Percentiles rank a stretch among this genome's conserved stretches.
These are phyloP conservation scores for Thalassiosira delicatula DNA, from an alignment of 352 stramenopile species.

Conservation along the genomic window DNA sequence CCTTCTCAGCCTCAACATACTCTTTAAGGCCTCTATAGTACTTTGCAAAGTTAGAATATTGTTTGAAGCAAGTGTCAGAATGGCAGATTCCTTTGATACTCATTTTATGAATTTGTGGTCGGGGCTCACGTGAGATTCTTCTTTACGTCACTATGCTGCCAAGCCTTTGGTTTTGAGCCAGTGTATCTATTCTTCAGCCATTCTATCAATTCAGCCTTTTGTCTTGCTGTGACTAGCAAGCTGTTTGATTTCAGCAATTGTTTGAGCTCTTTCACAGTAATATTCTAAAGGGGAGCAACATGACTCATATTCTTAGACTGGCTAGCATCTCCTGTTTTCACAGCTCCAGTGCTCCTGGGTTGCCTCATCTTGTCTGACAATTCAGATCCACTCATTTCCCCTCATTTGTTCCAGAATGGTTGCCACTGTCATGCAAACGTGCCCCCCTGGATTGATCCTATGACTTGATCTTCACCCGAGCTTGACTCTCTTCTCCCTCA, in stretches of 20 bases:
- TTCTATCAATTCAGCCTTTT: conserved; percentile 29
- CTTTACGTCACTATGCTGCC: conserved; percentile 44
- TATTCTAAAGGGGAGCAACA: background rate
- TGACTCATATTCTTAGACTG: background rate
- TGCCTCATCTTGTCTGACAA: background rate
- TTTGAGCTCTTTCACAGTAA: conserved; percentile 18
- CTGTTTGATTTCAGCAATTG: conserved; percentile 11
- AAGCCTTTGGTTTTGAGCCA: conserved; percentile 33
- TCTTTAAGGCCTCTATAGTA: conserved; percentile 42
- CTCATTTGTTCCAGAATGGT: too few relatives aligned
- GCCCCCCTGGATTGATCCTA: too few relatives aligned
- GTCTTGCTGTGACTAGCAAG: conserved; percentile 13
- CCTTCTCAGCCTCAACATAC: conserved; percentile 14
- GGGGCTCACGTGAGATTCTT: conserved; percentile 30
- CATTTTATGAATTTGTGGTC: conserved; percentile 30
- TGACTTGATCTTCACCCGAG: too few relatives aligned
- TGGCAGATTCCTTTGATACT: conserved; percentile 12
- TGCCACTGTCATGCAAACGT: too few relatives aligned
- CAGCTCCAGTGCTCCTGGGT: background rate
- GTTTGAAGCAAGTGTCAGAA: conserved; percentile 21
- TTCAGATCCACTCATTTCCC: too few relatives aligned
- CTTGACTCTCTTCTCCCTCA: too few relatives aligned
- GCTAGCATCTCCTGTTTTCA: background rate
- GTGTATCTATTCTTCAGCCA: conserved; percentile 12
- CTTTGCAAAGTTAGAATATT: conserved; percentile 37